Conservation (phyloP, 495 filamentous ascomycete genomes). For the Aspergillus ellipticus region DNA sequence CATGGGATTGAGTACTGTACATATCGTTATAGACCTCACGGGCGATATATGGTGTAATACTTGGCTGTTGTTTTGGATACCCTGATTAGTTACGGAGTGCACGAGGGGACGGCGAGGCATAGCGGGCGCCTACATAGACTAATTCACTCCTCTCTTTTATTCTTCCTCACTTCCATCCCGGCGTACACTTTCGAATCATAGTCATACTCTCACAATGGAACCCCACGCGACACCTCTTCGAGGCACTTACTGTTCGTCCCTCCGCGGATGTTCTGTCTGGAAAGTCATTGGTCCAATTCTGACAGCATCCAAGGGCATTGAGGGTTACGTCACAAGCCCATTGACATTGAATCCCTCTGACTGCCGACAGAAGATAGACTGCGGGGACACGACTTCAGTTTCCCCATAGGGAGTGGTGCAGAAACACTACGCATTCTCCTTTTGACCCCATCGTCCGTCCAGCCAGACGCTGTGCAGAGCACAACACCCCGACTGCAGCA, state of each 20-base stretch:
- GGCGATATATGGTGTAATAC: background rate
- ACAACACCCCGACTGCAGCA: conserved; percentile 43
- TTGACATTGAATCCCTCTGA: background rate
- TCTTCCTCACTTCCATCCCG: background rate
- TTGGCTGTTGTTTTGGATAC: conserved; percentile 16
- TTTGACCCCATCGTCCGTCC: conserved; percentile 46
- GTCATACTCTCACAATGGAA: conserved; percentile 7
- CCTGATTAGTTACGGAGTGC: conserved; percentile 8
- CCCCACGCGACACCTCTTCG: background rate
- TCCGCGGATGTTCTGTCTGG: conserved; percentile 53
- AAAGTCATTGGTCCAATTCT: conserved; percentile 42
- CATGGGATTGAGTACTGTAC: background rate
- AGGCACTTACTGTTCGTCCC: conserved; percentile 52
- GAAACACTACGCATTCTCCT: conserved; percentile 47
- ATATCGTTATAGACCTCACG: conserved; percentile 15
- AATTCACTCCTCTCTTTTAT: conserved; percentile 13
- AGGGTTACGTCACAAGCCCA: conserved; percentile 32
- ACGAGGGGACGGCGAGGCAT: background rate
- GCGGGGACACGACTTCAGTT: conserved; percentile 14
- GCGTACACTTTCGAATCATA: background rate
- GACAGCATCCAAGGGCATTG: conserved; percentile 31
- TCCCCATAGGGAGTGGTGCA: background rate
- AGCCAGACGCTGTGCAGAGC: conserved; percentile 17
- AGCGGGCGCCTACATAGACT: conserved; percentile 7
- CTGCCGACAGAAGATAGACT: conserved; percentile 7